Conservation (phyloP, 805 yeast species). For the Hanseniaspora clermontiae region DNA sequence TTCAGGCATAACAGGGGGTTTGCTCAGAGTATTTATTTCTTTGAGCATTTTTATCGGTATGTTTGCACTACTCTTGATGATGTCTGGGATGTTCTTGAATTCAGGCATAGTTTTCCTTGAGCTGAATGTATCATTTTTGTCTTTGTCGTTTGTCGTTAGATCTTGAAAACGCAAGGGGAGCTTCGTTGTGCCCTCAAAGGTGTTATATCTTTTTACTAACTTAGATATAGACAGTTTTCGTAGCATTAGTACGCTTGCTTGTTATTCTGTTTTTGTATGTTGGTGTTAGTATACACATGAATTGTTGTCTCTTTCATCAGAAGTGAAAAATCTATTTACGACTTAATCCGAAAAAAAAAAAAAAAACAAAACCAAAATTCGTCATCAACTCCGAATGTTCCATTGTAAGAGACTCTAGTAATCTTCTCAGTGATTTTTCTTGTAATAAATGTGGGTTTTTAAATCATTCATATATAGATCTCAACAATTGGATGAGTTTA, state of each 20-base stretch:
- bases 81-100: not conserved
- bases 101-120: not conserved
- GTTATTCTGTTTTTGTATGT: not conserved
- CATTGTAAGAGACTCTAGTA: too few species aligned
- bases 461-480: not conserved
- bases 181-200: slow-evolving; percentile 7
- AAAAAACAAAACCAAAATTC: too few species aligned
- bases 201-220: not conserved
- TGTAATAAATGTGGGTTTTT: not conserved
- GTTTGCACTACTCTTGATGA: not conserved
- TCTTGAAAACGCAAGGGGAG: not conserved
- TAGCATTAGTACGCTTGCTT: not conserved
- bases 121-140: not conserved
- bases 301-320: not conserved
- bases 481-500: too few species aligned
- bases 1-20: slow-evolving; percentile 45
- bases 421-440: too few species aligned
- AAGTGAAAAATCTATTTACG: not conserved
- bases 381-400: too few species aligned
- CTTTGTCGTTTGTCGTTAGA: not conserved
- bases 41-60: not conserved
- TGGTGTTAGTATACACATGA: not conserved
- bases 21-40: slow-evolving; percentile 62
- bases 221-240: not conserved
- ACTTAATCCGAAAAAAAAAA: not conserved